These are phyloP conservation scores for Malus hybrid DNA, from an alignment of 331 rosid species.

Conservation along the genomic window DNA sequence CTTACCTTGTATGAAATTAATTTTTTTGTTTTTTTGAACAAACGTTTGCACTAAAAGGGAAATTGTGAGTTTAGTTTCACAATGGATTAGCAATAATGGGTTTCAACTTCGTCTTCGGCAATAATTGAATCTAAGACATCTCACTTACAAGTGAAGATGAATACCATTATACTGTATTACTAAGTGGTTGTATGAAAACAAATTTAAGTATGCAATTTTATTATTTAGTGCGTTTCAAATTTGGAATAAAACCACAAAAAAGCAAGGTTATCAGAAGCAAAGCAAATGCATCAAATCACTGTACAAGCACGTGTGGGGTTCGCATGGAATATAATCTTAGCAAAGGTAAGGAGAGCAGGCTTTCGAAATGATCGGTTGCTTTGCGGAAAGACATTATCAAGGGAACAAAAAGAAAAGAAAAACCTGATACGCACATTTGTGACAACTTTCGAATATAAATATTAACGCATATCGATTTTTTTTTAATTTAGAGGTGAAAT, in stretches of 20 bases:
- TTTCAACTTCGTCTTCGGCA: accelerated
- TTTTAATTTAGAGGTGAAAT: too few species aligned
- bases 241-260: background rate
- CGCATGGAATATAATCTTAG: background rate
- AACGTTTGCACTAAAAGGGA: too few species aligned
- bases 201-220: background rate
- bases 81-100: too few species aligned
- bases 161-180: accelerated
- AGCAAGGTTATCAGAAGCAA: background rate
- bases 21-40: too few species aligned
- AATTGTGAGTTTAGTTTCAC: accelerated
- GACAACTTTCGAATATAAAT: too few species aligned
- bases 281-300: background rate
- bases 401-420: background rate
- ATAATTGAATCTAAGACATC: too few species aligned
- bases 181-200: too few species aligned
- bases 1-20: too few species aligned
- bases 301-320: background rate
- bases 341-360: background rate
- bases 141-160: too few species aligned
- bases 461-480: too few species aligned
- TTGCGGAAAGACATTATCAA: background rate
- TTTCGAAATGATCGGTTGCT: background rate
- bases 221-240: background rate
- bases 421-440: background rate